Evolutionary conservation across 1,284 basidiomycete species (phyloP).

Genomic region (Ganoderma sinense): DNA sequence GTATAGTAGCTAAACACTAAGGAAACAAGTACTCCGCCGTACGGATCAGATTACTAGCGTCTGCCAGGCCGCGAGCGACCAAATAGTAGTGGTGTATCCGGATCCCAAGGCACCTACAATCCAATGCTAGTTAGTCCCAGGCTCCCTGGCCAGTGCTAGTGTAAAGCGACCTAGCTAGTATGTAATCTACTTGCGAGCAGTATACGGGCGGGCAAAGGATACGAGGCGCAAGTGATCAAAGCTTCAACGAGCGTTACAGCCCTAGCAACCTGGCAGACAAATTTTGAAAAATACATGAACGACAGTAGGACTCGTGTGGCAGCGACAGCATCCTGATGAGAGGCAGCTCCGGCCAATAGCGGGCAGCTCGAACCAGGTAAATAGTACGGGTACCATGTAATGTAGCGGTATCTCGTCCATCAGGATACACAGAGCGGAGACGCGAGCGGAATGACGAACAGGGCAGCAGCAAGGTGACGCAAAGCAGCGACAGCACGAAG

Average conservation of each 20-base stretch:
- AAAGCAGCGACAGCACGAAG: not conserved
- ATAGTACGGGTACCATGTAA: constrained; percentile 1
- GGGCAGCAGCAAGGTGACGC: not conserved
- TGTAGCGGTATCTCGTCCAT: constrained; percentile 10
- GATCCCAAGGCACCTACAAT: constrained; percentile 4
- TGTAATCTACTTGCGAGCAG: not conserved
- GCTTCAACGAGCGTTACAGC: constrained; percentile 22
- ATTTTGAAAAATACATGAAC: constrained; percentile 7
- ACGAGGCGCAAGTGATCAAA: not conserved
- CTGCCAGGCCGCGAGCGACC: constrained; percentile 7
- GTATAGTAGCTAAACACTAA: constrained; percentile 3
- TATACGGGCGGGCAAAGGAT: not conserved
- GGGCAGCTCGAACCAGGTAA: not conserved
- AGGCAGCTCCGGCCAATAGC: not conserved
- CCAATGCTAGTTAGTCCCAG: not conserved
- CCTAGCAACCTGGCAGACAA: too few relatives aligned
- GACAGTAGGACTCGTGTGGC: constrained; percentile 11
- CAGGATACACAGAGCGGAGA: not conserved
- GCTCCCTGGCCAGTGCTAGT: not conserved
- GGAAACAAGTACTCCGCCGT: constrained; percentile 10
- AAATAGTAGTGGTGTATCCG: constrained; percentile 18
- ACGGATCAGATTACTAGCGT: constrained; percentile 15
- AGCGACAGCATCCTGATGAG: not conserved
- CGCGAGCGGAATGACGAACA: not conserved
- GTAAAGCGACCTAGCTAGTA: not conserved